phyloP scores from a whole-genome alignment of 2,329 filamentous ascomycete species.

The Fusarium sp. region DNA sequence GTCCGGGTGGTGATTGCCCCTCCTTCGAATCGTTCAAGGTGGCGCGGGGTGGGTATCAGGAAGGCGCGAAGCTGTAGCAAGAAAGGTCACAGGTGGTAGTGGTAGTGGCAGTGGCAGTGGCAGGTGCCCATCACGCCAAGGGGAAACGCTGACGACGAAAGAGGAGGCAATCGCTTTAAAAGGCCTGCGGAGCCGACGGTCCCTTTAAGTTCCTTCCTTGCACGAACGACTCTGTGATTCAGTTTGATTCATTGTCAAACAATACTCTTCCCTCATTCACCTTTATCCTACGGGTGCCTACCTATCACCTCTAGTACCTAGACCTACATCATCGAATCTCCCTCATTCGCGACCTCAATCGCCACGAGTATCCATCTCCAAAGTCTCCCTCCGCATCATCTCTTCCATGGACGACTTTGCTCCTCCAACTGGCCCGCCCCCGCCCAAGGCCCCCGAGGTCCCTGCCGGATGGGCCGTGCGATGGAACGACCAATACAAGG shows the following conservation, averaged over 20 bases:
- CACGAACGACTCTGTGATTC: not conserved
- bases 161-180: slow-evolving; percentile 22
- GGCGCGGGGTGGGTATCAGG: slow-evolving; percentile 20
- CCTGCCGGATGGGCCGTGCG: slow-evolving; percentile 81
- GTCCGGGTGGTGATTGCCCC: slow-evolving; percentile 25
- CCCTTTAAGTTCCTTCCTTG: not conserved
- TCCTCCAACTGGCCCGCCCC: slow-evolving; percentile 66
- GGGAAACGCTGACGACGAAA: slow-evolving; percentile 14
- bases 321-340: slow-evolving; percentile 34
- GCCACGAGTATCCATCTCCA: not conserved
- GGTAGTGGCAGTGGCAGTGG: not conserved
- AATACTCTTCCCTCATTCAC: slow-evolving; percentile 17
- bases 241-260: slow-evolving; percentile 1
- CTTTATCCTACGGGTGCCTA: not conserved
- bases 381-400: not conserved
- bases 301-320: slow-evolving; percentile 16
- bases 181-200: slow-evolving; percentile 2
- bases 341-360: not conserved
- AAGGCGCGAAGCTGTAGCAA: slow-evolving; percentile 24
- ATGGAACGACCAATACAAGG: slow-evolving; percentile 89
- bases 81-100: slow-evolving; percentile 25
- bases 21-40: slow-evolving; percentile 19
- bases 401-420: slow-evolving; percentile 65
- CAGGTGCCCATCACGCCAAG: slow-evolving; percentile 28
- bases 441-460: slow-evolving; percentile 72